A percentile compares a stretch with the other conserved stretches of the same genome.
phyloP scores from a whole-genome alignment of 306 rosid genomes.

The Inga laurina region DNA sequence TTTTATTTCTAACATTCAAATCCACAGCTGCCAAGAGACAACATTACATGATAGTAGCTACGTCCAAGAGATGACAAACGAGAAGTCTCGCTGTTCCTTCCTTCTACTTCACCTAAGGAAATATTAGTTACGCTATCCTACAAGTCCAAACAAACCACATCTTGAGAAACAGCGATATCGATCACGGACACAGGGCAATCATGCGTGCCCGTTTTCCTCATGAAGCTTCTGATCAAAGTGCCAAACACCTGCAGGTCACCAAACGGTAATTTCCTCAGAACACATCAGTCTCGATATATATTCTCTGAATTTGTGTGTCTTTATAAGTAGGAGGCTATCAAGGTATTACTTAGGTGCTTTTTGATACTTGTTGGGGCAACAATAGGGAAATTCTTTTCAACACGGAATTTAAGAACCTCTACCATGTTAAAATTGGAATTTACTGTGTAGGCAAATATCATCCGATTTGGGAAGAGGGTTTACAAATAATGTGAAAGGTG shows the following conservation, averaged over 20 bases:
- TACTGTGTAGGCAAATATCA: neutral
- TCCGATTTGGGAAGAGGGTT: neutral
- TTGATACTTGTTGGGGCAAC: neutral
- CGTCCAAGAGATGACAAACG: constrained; percentile 10
- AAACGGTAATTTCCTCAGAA: constrained; percentile 19
- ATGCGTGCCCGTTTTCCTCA: constrained; percentile 34
- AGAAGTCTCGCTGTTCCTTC: neutral
- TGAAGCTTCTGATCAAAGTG: constrained; percentile 60
- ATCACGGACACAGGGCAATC: constrained; percentile 12
- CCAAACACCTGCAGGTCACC: constrained; percentile 55
- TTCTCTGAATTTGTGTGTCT: neutral
- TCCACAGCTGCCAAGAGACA: constrained; percentile 5
- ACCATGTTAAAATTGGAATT: neutral
- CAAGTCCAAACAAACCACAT: constrained; percentile 28
- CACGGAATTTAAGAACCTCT: neutral
- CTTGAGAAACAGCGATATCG: constrained; percentile 3
- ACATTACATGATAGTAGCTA: constrained; percentile 22
- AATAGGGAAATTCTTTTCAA: neutral
- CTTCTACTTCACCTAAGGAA: constrained; percentile 23
- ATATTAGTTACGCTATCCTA: constrained; percentile 1
- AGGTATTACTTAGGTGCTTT: neutral
- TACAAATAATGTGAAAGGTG: neutral
- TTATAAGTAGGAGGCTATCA: neutral
- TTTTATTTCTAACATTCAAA: constrained; percentile 21
- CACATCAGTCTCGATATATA: neutral